A percentile compares a stretch with the other conserved stretches of the same genome.
phyloP scores from a whole-genome alignment of 768 basidiomycete genomes.

The Terana coerulea region DNA sequence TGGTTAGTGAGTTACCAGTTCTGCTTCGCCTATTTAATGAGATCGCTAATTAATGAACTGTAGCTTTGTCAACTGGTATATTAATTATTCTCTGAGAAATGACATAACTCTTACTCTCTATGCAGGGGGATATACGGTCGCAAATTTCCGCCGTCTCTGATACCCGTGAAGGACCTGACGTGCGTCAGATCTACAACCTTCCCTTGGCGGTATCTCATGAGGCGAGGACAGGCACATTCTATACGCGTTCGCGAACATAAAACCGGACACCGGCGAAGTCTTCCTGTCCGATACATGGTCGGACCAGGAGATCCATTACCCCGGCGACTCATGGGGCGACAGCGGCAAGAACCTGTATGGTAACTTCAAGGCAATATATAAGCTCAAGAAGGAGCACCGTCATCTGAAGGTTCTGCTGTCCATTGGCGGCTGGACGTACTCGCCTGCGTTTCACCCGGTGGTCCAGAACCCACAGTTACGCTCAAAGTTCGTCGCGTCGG shows the following conservation, averaged over 20 bases:
- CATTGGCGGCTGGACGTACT: constrained; percentile 96
- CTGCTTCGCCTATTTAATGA: no score
- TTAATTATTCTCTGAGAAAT: background rate
- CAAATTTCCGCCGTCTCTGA: constrained; percentile 82
- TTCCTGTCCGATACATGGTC: constrained; percentile 89
- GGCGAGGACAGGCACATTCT: constrained; percentile 64
- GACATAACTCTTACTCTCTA: background rate
- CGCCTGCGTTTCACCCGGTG: constrained; percentile 80
- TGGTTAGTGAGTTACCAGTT: constrained; percentile 83
- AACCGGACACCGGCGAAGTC: constrained; percentile 81
- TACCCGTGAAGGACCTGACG: constrained; percentile 86
- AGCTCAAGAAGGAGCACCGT: constrained; percentile 82
- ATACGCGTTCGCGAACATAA: constrained; percentile 91
- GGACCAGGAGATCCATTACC: constrained; percentile 96
- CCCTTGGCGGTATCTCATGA: background rate
- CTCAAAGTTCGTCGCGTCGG: constrained; percentile 73
- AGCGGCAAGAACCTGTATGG: constrained; percentile 88
- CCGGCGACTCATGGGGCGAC: constrained; percentile 95
- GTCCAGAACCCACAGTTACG: constrained; percentile 63
- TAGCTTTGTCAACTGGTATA: constrained; percentile 80
- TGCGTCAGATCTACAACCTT: constrained; percentile 32
- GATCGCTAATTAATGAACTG: no score
- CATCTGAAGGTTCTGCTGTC: constrained; percentile 79
- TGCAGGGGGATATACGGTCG: constrained; percentile 91
- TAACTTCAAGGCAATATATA: constrained; percentile 91